These are phyloP conservation scores for Alternaria rosae DNA, from an alignment of 2,329 filamentous ascomycete species.

Conservation along the genomic window DNA sequence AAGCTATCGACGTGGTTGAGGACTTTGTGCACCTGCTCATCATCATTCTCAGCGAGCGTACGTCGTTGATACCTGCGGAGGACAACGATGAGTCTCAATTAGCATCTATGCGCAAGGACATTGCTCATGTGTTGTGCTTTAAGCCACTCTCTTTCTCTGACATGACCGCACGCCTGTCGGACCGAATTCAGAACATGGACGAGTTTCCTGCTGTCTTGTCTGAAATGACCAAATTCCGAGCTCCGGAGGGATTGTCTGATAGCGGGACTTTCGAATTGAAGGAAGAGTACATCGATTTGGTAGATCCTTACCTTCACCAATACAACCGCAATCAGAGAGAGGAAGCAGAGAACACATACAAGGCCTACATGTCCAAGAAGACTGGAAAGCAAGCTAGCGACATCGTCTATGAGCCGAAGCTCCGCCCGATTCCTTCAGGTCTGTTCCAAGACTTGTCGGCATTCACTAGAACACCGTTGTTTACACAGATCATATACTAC, in stretches of 20 bases:
- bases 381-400: slow-evolving; percentile 81
- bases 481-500: slow-evolving; percentile 89
- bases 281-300: slow-evolving; percentile 81
- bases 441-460: slow-evolving; percentile 77
- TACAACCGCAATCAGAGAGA: slow-evolving; percentile 98
- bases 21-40: slow-evolving; percentile 96
- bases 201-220: slow-evolving; percentile 85
- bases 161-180: slow-evolving; percentile 82
- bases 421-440: slow-evolving; percentile 77
- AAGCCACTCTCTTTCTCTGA: slow-evolving; percentile 96
- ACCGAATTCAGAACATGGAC: slow-evolving; percentile 88
- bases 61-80: slow-evolving; percentile 74
- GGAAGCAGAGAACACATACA: slow-evolving; percentile 90
- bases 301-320: slow-evolving; percentile 95
- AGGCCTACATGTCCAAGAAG: slow-evolving; percentile 84
- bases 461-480: slow-evolving; percentile 85
- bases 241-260: slow-evolving; percentile 90
- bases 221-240: slow-evolving; percentile 86
- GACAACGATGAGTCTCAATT: slow-evolving; percentile 71
- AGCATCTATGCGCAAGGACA: slow-evolving; percentile 81
- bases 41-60: slow-evolving; percentile 87
- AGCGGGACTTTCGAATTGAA: slow-evolving; percentile 94
- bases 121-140: slow-evolving; percentile 94
- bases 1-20: slow-evolving; percentile 91
- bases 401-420: slow-evolving; percentile 88